Evolutionary conservation across 2,329 filamentous ascomycete species (phyloP).

Genomic region (Hypomyces perniciosus): DNA sequence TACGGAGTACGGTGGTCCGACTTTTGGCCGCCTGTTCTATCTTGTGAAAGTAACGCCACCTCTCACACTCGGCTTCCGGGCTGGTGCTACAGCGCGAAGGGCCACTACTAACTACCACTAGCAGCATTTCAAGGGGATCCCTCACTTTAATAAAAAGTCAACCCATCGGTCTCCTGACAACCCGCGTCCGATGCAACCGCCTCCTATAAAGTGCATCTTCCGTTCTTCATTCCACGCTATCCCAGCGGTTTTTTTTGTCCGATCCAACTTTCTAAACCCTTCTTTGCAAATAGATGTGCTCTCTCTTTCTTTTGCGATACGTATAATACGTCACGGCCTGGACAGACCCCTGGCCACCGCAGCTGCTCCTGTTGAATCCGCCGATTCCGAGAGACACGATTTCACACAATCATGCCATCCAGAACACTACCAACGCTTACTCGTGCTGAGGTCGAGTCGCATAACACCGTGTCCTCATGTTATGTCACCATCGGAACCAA

Average conservation of each 20-base stretch:
- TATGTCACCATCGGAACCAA: constrained; percentile 87
- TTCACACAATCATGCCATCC: constrained; percentile 58
- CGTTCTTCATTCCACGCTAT: too few species aligned
- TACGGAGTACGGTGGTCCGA: constrained; percentile 5
- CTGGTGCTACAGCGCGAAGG: too few species aligned
- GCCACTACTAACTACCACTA: too few species aligned
- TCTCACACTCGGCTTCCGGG: constrained; percentile 8
- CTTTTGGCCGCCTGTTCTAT: background rate
- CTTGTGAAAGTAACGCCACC: constrained; percentile 8
- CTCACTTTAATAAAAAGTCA: constrained; percentile 24
- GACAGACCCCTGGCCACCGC: too few species aligned
- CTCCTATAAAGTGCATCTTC: too few species aligned
- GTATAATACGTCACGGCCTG: too few species aligned
- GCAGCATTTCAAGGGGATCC: constrained; percentile 18
- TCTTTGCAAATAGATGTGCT: background rate
- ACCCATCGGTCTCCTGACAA: background rate
- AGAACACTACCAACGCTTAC: constrained; percentile 79
- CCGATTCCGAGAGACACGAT: constrained; percentile 2
- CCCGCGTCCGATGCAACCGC: too few species aligned
- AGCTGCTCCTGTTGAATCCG: background rate
- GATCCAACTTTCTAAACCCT: background rate
- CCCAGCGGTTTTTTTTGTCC: too few species aligned
- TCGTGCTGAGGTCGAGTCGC: constrained; percentile 70
- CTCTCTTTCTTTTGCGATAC: background rate
- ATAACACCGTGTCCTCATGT: constrained; percentile 76